Evolutionary conservation across 257 asterid genomes (phyloP).

Genomic region (Agastache rugosa): DNA sequence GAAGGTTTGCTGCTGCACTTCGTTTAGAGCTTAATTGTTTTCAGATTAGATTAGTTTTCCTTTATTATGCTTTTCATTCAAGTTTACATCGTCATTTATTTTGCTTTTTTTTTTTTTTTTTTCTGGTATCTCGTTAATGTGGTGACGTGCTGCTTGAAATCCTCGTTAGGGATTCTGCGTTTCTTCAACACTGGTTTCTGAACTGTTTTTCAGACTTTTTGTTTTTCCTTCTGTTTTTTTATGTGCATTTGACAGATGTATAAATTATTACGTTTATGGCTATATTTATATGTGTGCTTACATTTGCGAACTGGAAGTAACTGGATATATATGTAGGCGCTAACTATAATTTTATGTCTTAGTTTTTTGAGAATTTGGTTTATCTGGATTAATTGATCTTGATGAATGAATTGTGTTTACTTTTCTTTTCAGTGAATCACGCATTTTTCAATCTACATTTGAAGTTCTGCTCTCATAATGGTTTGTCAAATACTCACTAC

Average conservation of each 20-base stretch:
- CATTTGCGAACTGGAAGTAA: background rate
- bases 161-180: background rate
- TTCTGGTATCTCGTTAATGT: background rate
- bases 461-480: conserved; percentile 40
- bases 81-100: background rate
- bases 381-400: background rate
- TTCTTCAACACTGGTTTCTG: background rate
- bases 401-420: background rate
- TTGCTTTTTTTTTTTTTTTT: background rate
- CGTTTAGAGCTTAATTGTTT: background rate
- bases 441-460: conserved; percentile 6
- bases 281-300: background rate
- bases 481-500: conserved; percentile 30
- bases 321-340: background rate
- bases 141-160: background rate
- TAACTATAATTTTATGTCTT: background rate
- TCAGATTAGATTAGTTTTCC: background rate
- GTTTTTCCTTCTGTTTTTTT: background rate
- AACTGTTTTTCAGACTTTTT: background rate
- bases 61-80: background rate
- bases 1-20: conserved; percentile 1
- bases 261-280: background rate
- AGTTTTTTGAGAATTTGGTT: no score
- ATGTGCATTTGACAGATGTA: background rate
- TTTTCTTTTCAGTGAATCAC: conserved; percentile 30